Base-by-base conservation (phyloP, 495 filamentous ascomycete species). In the Durotheca rogersii region DNA sequence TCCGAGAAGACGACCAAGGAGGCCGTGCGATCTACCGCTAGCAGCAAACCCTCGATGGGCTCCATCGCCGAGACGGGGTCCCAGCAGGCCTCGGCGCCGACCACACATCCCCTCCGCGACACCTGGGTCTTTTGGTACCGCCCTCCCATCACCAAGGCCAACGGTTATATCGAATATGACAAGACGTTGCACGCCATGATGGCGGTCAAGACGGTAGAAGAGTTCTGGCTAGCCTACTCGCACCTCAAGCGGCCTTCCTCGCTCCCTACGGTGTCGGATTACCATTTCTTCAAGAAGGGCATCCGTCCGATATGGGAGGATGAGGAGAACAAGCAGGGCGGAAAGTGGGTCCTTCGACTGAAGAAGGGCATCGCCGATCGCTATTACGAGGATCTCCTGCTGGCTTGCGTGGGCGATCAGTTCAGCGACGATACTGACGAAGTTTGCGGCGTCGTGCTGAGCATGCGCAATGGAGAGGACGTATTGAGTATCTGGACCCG, bases 261-360 rank as follows among this genome's bases (percentile, higher is more conserved):
- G 10, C 76, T 98, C 38, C 93, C 93, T 7, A 84, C 90, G 15
- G 93, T 97, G 20, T 96, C 90, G 10, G 93, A 98, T 65, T 98
- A 96, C 66, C 94, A 97, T 67, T 85, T 98, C 42, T 98, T 98
- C 74, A 94, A 93, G 76, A 90, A 94, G 62, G 94, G 90, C 37
- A 90, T 97, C 20, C 83, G 93, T 49, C 93, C 93, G 29, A 93
- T 97, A 63, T 98, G 93, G 93, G 93, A 98, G 71, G 93, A 98
- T 61, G 89, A 95, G 41, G 90, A 92, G 58, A 98, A 98, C 72
- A 95, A 89, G 72, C 81, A 83, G 42, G 93, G 93, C 41, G 93
- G 93, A 19, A 98, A 98, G 75, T 98, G 92, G 91, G 89, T 95
- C 41, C 83, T 98, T 63, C 76, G 92, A 58, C 70, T 98, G 56